Evolutionary conservation across 768 basidiomycete species (phyloP).

Genomic region (Auriscalpium orientale): DNA sequence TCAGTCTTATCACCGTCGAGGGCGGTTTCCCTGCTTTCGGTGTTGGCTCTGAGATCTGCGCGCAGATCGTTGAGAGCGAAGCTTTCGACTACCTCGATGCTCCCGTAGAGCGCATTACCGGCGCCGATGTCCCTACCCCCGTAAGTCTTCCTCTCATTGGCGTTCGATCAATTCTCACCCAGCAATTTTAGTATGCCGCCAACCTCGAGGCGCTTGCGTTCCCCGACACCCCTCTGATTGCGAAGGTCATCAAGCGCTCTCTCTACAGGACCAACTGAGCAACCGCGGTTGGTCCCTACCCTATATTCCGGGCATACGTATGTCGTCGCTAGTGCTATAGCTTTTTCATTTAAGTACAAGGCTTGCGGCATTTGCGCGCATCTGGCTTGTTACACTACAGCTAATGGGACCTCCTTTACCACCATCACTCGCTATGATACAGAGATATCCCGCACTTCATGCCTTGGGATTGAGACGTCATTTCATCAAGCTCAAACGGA

Average conservation of each 20-base stretch:
- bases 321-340: conserved; percentile 14
- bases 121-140: conserved; percentile 96
- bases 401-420: not conserved
- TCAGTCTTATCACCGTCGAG: conserved; percentile 86
- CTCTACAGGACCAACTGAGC: conserved; percentile 81
- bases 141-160: conserved; percentile 37
- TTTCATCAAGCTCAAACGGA: conserved; percentile 44
- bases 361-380: not conserved
- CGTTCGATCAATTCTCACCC: conserved; percentile 5
- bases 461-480: not conserved
- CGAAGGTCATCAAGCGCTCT: conserved; percentile 91
- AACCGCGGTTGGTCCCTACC: conserved; percentile 41
- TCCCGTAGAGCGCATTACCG: conserved; percentile 94
- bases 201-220: conserved; percentile 87
- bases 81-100: conserved; percentile 99
- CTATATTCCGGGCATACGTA: conserved; percentile 9
- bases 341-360: not conserved
- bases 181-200: conserved; percentile 64
- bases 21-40: conserved; percentile 98
- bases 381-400: no score
- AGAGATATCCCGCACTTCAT: no score
- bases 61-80: conserved; percentile 95
- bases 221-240: conserved; percentile 86
- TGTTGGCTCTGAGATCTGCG: conserved; percentile 97
- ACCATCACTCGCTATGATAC: not conserved